Percentiles rank a stretch among this genome's conserved stretches.
phyloP scores from a whole-genome alignment of 805 yeast species.

The Zygosaccharomyces gambellarensis region DNA sequence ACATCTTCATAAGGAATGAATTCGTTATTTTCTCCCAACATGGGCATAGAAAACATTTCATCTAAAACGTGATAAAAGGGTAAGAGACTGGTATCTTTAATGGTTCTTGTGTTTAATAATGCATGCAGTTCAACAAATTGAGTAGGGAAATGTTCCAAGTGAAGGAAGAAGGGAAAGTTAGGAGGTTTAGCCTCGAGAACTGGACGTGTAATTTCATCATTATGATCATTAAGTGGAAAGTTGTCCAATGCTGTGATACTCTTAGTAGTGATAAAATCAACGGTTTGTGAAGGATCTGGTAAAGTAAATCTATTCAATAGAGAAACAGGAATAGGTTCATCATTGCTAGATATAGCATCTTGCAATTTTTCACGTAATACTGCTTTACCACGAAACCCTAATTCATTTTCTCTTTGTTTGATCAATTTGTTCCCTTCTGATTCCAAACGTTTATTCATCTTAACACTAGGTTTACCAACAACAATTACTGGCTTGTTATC shows the following conservation, averaged over 20 bases:
- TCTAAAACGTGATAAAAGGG: constrained; percentile 63
- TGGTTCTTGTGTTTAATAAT: constrained; percentile 49
- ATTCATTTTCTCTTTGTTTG: constrained; percentile 44
- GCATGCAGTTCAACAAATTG: constrained; percentile 70
- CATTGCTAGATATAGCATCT: constrained; percentile 62
- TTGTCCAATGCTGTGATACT: constrained; percentile 58
- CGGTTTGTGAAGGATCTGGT: constrained; percentile 67
- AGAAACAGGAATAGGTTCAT: constrained; percentile 68
- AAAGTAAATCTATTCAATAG: constrained; percentile 57
- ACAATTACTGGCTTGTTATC: constrained; percentile 61
- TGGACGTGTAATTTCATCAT: constrained; percentile 26
- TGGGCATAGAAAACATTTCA: constrained; percentile 68
- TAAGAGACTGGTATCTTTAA: constrained; percentile 46
- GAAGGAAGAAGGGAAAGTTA: constrained; percentile 62
- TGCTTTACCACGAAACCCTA: constrained; percentile 58
- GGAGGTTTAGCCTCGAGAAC: constrained; percentile 36
- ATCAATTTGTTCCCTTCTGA: constrained; percentile 45
- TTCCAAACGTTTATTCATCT: constrained; percentile 50
- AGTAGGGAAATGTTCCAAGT: constrained; percentile 74
- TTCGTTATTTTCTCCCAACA: constrained; percentile 56
- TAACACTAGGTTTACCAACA: constrained; percentile 61
- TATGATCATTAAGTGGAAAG: constrained; percentile 32
- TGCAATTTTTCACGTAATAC: constrained; percentile 48
- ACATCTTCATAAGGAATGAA: constrained; percentile 67
- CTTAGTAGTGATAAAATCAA: constrained; percentile 63